A percentile compares a stretch with the other conserved stretches of the same genome.
These are phyloP conservation scores for Glarea lozoyensis DNA, from an alignment of 495 filamentous ascomycete genomes.

Conservation along the genomic window DNA sequence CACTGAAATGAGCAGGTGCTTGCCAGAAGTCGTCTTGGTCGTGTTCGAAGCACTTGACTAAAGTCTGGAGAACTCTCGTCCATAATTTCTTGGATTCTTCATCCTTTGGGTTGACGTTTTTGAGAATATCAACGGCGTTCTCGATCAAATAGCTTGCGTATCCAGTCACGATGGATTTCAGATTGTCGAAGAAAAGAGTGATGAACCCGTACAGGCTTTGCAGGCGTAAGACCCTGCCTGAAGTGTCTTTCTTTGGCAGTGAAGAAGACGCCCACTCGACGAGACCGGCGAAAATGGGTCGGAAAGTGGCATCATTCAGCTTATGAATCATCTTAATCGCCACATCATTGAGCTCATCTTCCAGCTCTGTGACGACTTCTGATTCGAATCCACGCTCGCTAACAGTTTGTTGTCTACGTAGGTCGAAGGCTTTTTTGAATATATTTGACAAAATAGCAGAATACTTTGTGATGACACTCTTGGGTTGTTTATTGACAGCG, in stretches of 20 bases:
- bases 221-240: conserved; percentile 44
- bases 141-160: conserved; percentile 84
- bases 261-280: conserved; percentile 62
- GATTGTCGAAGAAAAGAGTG: conserved; percentile 63
- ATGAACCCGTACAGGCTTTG: conserved; percentile 73
- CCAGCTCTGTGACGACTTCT: conserved; percentile 49
- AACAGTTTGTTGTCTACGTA: conserved; percentile 35
- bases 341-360: conserved; percentile 52
- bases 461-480: conserved; percentile 64
- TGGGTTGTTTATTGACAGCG: conserved; percentile 66
- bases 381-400: conserved; percentile 16
- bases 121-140: conserved; percentile 55
- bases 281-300: conserved; percentile 78
- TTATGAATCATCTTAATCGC: conserved; percentile 89
- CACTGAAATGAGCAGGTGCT: conserved; percentile 71
- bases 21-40: conserved; percentile 84
- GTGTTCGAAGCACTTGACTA: conserved; percentile 67
- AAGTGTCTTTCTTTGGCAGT: conserved; percentile 50
- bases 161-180: conserved; percentile 89
- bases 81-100: conserved; percentile 48
- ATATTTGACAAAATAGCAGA: conserved; percentile 55
- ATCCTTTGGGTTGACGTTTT: conserved; percentile 36
- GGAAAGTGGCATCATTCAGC: conserved; percentile 90
- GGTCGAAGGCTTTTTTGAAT: conserved; percentile 63
- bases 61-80: conserved; percentile 53